Evolutionary conservation across 2,329 filamentous ascomycete species (phyloP).

Genomic region (Aspergillus hortae): DNA sequence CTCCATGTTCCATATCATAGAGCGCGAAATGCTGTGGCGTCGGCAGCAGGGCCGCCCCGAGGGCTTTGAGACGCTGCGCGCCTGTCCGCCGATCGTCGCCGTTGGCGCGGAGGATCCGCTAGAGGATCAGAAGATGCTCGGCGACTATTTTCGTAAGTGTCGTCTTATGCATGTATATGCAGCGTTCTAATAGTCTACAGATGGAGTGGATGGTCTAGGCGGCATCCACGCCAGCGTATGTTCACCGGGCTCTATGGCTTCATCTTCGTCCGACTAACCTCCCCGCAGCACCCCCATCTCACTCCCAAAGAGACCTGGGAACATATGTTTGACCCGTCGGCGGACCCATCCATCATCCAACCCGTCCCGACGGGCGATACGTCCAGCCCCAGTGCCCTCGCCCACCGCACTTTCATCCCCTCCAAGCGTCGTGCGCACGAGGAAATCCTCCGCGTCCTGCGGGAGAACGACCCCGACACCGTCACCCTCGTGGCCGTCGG

Average conservation of each 20-base stretch:
- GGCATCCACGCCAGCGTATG: slow-evolving; percentile 60
- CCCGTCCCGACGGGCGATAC: slow-evolving; percentile 34
- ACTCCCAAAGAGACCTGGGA: slow-evolving; percentile 72
- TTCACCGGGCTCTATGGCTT: not conserved
- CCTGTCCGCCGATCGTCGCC: slow-evolving; percentile 76
- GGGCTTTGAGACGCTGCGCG: slow-evolving; percentile 70
- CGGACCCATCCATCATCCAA: slow-evolving; percentile 46
- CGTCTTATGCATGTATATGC: slow-evolving; percentile 26
- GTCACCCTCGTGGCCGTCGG: slow-evolving; percentile 89
- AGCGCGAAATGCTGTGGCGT: slow-evolving; percentile 84
- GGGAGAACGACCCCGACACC: slow-evolving; percentile 75
- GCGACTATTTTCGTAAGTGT: slow-evolving; percentile 76
- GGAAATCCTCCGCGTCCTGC: slow-evolving; percentile 84
- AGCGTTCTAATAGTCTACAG: slow-evolving; percentile 37
- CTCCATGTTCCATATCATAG: slow-evolving; percentile 85
- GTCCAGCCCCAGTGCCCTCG: slow-evolving; percentile 1
- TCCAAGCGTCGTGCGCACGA: slow-evolving; percentile 71
- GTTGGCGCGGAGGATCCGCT: slow-evolving; percentile 83
- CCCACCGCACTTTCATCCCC: slow-evolving; percentile 64
- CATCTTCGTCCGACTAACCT: slow-evolving; percentile 5
- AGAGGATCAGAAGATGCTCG: slow-evolving; percentile 74
- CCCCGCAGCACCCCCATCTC: slow-evolving; percentile 66
- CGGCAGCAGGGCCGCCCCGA: slow-evolving; percentile 61
- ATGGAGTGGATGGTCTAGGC: slow-evolving; percentile 73
- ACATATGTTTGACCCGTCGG: slow-evolving; percentile 57